Evolutionary conservation across 805 yeast species (phyloP).

Genomic region (Sugiyamaella americana): DNA sequence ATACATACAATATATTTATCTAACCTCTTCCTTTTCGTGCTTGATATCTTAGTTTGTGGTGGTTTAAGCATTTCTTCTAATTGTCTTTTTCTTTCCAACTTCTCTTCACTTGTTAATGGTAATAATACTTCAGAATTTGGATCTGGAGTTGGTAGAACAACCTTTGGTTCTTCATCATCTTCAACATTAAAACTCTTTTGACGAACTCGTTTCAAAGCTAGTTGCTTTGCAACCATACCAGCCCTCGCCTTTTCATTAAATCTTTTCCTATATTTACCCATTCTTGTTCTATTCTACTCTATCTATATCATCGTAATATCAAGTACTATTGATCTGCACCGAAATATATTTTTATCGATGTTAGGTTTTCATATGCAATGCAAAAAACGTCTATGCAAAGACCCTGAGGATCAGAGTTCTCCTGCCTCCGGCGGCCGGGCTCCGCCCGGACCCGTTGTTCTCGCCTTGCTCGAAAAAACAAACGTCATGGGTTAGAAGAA

Average conservation of each 20-base stretch:
- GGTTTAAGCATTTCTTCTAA: slow-evolving; percentile 55
- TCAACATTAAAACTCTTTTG: slow-evolving; percentile 61
- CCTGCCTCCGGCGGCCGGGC: too few species aligned
- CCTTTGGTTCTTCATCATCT: slow-evolving; percentile 33
- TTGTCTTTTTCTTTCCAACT: slow-evolving; percentile 56
- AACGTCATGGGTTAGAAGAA: too few species aligned
- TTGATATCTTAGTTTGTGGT: slow-evolving; percentile 61
- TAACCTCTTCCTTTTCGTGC: slow-evolving; percentile 65
- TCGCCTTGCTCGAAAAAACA: too few species aligned
- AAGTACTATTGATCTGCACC: neutral
- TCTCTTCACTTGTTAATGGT: slow-evolving; percentile 62
- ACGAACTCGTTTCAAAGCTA: slow-evolving; percentile 57
- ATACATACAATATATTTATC: slow-evolving; percentile 68
- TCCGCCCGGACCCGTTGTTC: too few species aligned
- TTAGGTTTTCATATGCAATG: too few species aligned
- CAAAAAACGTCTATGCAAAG: too few species aligned
- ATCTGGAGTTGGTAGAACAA: slow-evolving; percentile 31
- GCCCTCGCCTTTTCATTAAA: slow-evolving; percentile 82
- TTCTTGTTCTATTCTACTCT: too few species aligned
- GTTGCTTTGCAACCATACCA: slow-evolving; percentile 77
- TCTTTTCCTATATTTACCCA: slow-evolving; percentile 79
- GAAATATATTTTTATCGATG: neutral
- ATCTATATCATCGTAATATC: too few species aligned
- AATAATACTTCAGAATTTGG: slow-evolving; percentile 55
- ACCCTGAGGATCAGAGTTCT: too few species aligned